phyloP scores from a whole-genome alignment of 1,139 yeast genomes.

The Meyerozyma carpophila region DNA sequence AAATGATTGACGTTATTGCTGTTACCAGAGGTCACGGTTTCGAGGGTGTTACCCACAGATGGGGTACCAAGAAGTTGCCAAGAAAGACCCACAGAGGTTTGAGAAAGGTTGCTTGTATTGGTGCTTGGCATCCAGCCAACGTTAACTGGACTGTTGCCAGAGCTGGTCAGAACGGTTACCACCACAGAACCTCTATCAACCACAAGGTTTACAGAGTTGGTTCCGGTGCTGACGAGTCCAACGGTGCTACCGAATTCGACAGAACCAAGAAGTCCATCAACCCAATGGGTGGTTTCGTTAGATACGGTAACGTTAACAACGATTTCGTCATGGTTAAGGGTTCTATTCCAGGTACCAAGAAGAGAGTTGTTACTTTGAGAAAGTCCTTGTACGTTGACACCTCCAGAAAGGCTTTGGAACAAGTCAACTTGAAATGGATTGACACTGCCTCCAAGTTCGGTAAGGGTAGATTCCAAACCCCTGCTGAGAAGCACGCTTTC shows the following conservation, averaged over 20 bases:
- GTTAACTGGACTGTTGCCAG: conserved; percentile 99
- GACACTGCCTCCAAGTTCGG: conserved; percentile 99
- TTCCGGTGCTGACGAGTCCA: conserved; percentile 88
- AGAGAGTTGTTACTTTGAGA: conserved; percentile 99
- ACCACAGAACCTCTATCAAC: conserved; percentile 99
- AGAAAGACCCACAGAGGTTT: conserved; percentile 99
- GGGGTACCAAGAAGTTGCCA: conserved; percentile 99
- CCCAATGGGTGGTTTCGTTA: conserved; percentile 99
- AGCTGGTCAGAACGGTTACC: conserved; percentile 99
- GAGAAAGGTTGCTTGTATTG: conserved; percentile 99
- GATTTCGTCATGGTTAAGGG: conserved; percentile 98
- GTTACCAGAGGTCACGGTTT: conserved; percentile 99
- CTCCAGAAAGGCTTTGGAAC: conserved; percentile 95
- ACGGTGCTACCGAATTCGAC: conserved; percentile 97
- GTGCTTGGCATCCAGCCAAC: conserved; percentile 99
- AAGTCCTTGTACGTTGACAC: conserved; percentile 97
- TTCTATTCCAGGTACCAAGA: conserved; percentile 99
- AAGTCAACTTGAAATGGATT: conserved; percentile 98
- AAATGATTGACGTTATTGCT: conserved; percentile 97
- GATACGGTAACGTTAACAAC: conserved; percentile 97
- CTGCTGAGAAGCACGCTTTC: conserved; percentile 99
- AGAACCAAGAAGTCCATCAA: conserved; percentile 99
- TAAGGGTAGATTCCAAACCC: conserved; percentile 99
- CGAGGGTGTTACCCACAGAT: conserved; percentile 99
- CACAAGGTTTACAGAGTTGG: conserved; percentile 99